A percentile compares a stretch with the other conserved stretches of the same genome.
Evolutionary conservation across 1,139 yeast genomes (phyloP).

Genomic region (Suhomyces panamericanus): DNA sequence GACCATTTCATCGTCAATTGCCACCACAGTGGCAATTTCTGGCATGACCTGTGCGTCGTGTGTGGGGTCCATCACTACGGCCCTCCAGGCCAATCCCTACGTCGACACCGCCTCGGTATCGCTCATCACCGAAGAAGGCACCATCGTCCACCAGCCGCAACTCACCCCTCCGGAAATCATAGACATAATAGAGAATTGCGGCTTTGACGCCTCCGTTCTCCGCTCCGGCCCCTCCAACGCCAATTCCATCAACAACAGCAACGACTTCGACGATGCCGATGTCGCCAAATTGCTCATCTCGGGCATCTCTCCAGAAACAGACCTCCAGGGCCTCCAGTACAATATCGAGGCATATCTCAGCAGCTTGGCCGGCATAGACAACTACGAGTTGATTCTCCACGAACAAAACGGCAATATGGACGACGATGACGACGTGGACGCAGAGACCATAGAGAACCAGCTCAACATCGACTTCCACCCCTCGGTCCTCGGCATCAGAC

Average conservation of each 20-base stretch:
- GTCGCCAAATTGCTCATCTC: conserved; percentile 33
- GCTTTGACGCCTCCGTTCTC: conserved; percentile 35
- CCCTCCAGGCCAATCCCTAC: conserved; percentile 25
- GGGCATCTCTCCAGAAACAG: conserved; percentile 32
- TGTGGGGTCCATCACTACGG: conserved; percentile 37
- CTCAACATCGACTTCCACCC: conserved; percentile 51
- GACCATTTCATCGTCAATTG: conserved; percentile 4
- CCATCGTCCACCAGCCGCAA: conserved; percentile 23
- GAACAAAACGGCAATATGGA: conserved; percentile 7
- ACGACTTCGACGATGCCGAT: conserved; percentile 25
- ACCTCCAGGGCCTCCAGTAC: conserved; percentile 33
- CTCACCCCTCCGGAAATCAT: conserved; percentile 18
- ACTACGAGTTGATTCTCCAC: conserved; percentile 24
- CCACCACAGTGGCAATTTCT: conserved; percentile 17
- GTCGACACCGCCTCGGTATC: conserved; percentile 37
- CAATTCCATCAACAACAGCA: conserved; percentile 12
- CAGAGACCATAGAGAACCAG: conserved; percentile 19
- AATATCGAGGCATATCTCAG: conserved; percentile 42
- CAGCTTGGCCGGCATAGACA: conserved; percentile 32
- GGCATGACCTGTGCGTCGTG: conserved; percentile 50
- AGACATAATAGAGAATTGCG: conserved; percentile 37
- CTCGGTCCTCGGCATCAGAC: conserved; percentile 53
- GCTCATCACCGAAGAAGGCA: conserved; percentile 39
- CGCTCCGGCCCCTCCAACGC: conserved; percentile 13
- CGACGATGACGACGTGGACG: conserved; percentile 11